Base-by-base conservation (phyloP, 2,329 filamentous ascomycete species). In the Leptoxyphium fumago region DNA sequence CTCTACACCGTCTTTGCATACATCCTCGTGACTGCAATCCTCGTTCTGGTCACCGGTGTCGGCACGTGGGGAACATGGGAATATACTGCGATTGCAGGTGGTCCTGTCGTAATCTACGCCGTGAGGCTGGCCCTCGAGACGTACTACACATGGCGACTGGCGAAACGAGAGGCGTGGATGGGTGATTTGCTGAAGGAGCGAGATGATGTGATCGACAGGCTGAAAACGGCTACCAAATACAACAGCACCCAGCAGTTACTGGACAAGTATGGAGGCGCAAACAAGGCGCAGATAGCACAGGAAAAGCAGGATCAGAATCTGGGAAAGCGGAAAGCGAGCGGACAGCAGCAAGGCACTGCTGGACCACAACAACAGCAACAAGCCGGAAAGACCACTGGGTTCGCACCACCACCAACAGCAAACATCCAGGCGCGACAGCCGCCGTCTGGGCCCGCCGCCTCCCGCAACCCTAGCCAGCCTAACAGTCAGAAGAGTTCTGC, bases 191-290 rank as follows among this genome's bases (percentile, higher is more conserved):
- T 88, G 55, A 76, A 78, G 43, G 84, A 95, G 62, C 79, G 89
- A 43, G 78, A 84, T 46, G 78, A 78, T 54, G 94, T 88, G 2
- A 96, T 98, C 51, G 82, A 94, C 61, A 88, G 88, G 64, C 77
- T 98, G 50, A 98, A 98, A 65, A 80, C 82, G 46, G 88, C 88
- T 21, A 98, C 91, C 29, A 94, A 84, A 62, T 98, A 95, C 67
- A 85, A 96, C 64, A 91, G 88, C 29, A 98, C 91, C 1, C 78
- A 93, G 57, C 79, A 95, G 60, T 66, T 98, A 47, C 75, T 98
- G 10, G 85, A 96, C 57, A 98, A 96, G 57, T 98, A 98, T 61
- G 88, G 87, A 30, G 83, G 78, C 9, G 21, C 21, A 7, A 26
- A 26, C 21, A 26, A 26, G 21, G 21, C 21, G 7, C 68, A 71